Conservation (phyloP, 75 land plant species). For the Selaginella tamariscina region DNA sequence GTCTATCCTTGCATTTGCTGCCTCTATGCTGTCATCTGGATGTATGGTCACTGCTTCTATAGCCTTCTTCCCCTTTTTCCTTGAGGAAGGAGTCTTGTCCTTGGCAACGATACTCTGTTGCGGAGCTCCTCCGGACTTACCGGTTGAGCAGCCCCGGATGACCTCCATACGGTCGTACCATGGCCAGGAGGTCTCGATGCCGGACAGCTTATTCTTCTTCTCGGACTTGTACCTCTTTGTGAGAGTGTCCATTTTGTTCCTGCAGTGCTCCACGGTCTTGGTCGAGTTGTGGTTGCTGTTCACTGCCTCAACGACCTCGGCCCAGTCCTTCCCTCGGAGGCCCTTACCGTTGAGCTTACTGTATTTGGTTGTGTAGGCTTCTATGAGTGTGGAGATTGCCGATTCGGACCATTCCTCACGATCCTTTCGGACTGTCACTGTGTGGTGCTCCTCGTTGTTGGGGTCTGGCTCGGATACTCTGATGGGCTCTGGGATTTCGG, state of each 20-base stretch:
- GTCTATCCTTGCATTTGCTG: background rate
- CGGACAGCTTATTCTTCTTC: conserved; percentile 11
- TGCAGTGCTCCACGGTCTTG: conserved; percentile 13
- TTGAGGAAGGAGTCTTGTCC: background rate
- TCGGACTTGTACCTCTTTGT: conserved; percentile 10
- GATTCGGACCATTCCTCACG: conserved; percentile 12
- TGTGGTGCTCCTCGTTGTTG: background rate
- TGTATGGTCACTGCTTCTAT: background rate
- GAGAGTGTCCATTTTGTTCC: conserved; percentile 14
- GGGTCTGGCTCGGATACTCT: background rate
- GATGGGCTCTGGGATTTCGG: background rate
- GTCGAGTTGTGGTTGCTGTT: conserved; percentile 11
- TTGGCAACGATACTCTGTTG: background rate
- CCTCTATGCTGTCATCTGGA: background rate
- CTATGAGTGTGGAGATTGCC: conserved; percentile 9
- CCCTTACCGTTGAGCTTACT: conserved; percentile 1
- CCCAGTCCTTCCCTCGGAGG: conserved; percentile 12
- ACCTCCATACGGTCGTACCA: conserved; percentile 10
- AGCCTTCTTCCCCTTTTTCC: background rate
- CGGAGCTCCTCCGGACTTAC: background rate
- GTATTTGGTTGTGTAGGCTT: conserved; percentile 10
- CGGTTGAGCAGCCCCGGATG: background rate
- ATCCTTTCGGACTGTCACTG: background rate
- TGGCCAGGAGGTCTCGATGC: background rate
- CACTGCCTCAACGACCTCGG: conserved; percentile 9